Evolutionary conservation across 371 early-diverging fungal genomes (phyloP), one percentile per base, ranked within the genome.

Genomic region (Apophysomyces ossiformis): DNA sequence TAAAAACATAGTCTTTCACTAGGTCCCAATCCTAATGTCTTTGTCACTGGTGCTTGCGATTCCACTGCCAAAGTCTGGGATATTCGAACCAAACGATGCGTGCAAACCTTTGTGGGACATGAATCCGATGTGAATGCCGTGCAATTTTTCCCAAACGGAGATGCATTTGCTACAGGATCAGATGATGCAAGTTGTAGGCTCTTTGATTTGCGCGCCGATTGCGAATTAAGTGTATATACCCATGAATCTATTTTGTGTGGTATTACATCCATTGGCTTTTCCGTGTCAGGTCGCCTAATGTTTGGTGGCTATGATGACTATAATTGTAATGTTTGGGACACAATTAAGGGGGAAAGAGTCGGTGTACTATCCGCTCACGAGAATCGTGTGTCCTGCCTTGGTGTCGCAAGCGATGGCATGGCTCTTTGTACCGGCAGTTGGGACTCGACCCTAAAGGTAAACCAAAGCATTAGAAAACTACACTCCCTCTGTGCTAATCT

Each of bases 51-150:
- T 69, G 99, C 97, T 59, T 99, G 99, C 76, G 99, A 99, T 77
- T 90, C 98, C n/a, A 96, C 98, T 4, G 94, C 98, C 45, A 98
- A 97, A 81, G 91, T 99, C 11, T 99, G 99, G 99, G 99, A 99
- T 77, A 97, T 98, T 65, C 86, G 99, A 65, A 90, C 93, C 11
- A 95, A 93, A 36, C 89, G 91, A 60, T 99, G 98, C 71, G 98
- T 98, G 37, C 99, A 98, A 74, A 96, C 98, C 7, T 99, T 98
- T 79, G 90, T 90, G 9, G 99, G 99, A 2, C 99, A 99, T 75
- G 98, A 98, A 82, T 93, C 93, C 16, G 99, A 99, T 77, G 97
- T 99, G 73, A 99, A 99, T 76, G 94, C 98, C 12, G 98, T 99
- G 26, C 95, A 96, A 69, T 99, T 98, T 83, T 99, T 98, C 89